Conservation (phyloP, 1,139 yeast genomes). For the Arxiozyma slooffiae region DNA sequence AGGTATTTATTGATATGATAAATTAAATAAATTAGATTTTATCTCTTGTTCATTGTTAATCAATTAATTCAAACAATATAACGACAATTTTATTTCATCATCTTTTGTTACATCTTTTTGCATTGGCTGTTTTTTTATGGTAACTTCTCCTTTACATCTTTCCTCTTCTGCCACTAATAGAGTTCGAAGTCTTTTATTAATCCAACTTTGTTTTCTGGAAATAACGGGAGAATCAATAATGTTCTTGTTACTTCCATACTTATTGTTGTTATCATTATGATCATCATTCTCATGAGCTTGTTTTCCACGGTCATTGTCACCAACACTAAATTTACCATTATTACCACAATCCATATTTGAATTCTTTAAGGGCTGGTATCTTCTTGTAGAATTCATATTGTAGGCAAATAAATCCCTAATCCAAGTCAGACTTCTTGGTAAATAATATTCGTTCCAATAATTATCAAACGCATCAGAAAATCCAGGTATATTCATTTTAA, state of each 20-base stretch:
- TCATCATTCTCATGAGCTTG: too few species aligned
- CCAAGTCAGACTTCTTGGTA: conserved; percentile 60
- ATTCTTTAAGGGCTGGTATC: conserved; percentile 42
- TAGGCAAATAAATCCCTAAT: conserved; percentile 61
- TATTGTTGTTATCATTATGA: background rate
- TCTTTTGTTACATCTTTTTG: background rate
- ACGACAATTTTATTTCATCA: conserved; percentile 8
- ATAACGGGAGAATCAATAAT: conserved; percentile 36
- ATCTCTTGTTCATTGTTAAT: background rate
- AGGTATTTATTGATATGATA: background rate
- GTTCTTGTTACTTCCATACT: conserved; percentile 9
- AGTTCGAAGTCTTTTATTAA: conserved; percentile 30
- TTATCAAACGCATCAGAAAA: conserved; percentile 70
- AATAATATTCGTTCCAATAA: conserved; percentile 79
- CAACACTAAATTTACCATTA: too few species aligned
- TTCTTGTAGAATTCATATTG: conserved; percentile 78
- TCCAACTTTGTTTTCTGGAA: conserved; percentile 38
- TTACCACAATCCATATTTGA: too few species aligned
- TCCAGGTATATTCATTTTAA: conserved; percentile 36
- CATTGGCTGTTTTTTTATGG: background rate
- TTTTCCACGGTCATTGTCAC: background rate
- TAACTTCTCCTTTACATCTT: background rate
- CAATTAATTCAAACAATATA: background rate
- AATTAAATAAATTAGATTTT: background rate
- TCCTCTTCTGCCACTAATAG: conserved; percentile 10